These are phyloP conservation scores for Saposhnikovia divaricata DNA, from an alignment of 129 eudicot species.

Conservation along the genomic window DNA sequence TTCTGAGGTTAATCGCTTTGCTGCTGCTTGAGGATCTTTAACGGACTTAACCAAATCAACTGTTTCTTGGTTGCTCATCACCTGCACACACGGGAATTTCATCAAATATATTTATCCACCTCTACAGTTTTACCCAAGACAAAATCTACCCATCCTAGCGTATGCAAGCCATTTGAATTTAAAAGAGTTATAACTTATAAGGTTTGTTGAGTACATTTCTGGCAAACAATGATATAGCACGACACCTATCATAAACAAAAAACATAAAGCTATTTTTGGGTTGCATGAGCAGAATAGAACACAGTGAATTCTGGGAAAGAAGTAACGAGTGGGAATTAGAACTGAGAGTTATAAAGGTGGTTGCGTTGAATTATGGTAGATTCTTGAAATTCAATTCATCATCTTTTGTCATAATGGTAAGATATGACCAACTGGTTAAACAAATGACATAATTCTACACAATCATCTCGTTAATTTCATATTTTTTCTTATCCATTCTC, in stretches of 20 bases:
- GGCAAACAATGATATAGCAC: neutral
- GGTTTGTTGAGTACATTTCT: neutral
- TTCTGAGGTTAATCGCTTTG: slow-evolving; percentile 65
- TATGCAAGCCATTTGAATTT: neutral
- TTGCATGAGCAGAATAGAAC: neutral
- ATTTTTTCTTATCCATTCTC: neutral
- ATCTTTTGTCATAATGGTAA: neutral
- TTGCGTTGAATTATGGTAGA: neutral
- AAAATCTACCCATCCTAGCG: neutral
- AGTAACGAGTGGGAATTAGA: neutral
- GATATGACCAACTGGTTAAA: neutral
- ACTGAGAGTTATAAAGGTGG: neutral
- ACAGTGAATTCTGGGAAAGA: neutral
- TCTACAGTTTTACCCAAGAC: neutral
- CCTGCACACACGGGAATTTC: slow-evolving; percentile 25
- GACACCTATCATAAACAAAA: neutral
- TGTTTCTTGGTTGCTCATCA: slow-evolving; percentile 66
- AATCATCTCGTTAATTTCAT: neutral
- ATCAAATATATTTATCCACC: neutral
- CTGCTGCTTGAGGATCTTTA: slow-evolving; percentile 68
- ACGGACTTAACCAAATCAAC: slow-evolving; percentile 51
- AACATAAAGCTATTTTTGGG: neutral
- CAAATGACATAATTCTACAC: neutral
- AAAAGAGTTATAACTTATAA: neutral
- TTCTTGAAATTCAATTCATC: neutral